Evolutionary conservation across 2,329 filamentous ascomycete genomes (phyloP), one percentile per base, ranked within the genome.

Genomic region (Cercospora brassicicola): DNA sequence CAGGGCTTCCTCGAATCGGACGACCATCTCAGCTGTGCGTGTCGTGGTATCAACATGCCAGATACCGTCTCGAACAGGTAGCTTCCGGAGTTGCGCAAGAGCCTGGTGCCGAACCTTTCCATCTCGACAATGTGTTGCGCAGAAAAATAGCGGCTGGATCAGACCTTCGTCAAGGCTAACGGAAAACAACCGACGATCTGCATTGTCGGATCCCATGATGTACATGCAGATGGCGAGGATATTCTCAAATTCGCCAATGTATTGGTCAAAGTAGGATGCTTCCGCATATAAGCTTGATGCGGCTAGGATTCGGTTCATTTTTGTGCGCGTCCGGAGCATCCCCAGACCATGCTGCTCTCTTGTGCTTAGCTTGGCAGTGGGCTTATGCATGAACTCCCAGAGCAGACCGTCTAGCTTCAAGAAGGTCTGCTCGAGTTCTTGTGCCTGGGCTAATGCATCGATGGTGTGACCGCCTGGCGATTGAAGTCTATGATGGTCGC

Each of bases 161-260:
- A 78, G 67, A 9, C 75, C 75, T 65, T 78, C 76, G 64, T 78
- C 76, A 7, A 77, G 45, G 53, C 71, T 74, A 36, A 76, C 73
- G 8, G 72, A 72, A 62, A 77, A 73, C 2, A 77, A 65, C 7
- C 75, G 69, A 26, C 69, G 61, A 42, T 76, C 74, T 10, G 75
- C 68, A 20, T 73, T 70, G 60, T 76, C 75, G 45, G 67, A 72
- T n/a, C 70, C 70, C 68, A 76, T 70, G 51, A 76, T 72, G 56
- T 75, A 73, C 23, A 66, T 69, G 66, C 75, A 76, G 56, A 75
- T 76, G 15, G 71, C 71, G 13, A 76, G 70, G 26, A 77, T 76
- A 28, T 78, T 73, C 31, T 78, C 74, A 59, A 76, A 77, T 2
- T 76, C 74, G 2, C 68, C 53, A 3, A 74, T 39, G 69, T 70